A percentile compares a stretch with the other conserved stretches of the same genome.
phyloP scores from a whole-genome alignment of 257 asterid genomes.

The Prunella vulgaris region DNA sequence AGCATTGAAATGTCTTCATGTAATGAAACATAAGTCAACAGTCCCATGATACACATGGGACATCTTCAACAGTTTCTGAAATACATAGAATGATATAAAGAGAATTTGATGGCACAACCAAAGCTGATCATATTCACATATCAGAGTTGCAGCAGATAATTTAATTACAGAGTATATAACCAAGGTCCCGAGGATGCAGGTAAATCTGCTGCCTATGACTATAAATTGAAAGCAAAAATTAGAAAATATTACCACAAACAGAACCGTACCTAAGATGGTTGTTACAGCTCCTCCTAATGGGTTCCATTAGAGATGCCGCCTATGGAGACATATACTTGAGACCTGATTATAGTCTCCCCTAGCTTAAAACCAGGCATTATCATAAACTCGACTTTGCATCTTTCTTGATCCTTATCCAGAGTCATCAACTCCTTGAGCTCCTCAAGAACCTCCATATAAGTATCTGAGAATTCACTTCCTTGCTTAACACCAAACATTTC shows the following conservation, averaged over 20 bases:
- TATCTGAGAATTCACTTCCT: constrained; percentile 56
- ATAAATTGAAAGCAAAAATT: constrained; percentile 5
- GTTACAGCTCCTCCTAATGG: constrained; percentile 18
- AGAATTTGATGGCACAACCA: background rate
- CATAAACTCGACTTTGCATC: constrained; percentile 71
- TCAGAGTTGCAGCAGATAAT: constrained; percentile 21
- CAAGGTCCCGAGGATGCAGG: constrained; percentile 8
- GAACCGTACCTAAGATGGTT: background rate
- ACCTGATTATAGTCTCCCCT: constrained; percentile 48
- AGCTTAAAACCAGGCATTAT: constrained; percentile 70
- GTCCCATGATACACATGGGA: background rate
- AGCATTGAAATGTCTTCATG: background rate
- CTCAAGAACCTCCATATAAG: constrained; percentile 56
- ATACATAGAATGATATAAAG: background rate
- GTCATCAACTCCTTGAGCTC: constrained; percentile 46
- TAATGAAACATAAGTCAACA: background rate
- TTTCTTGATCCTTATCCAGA: constrained; percentile 30
- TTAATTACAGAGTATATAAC: constrained; percentile 24
- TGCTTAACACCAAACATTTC: constrained; percentile 51
- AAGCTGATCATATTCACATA: constrained; percentile 20
- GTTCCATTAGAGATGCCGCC: constrained; percentile 19
- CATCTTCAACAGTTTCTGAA: background rate
- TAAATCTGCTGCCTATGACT: constrained; percentile 24
- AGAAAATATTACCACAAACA: constrained; percentile 9
- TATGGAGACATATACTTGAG: constrained; percentile 64